Conservation (phyloP, 129 eudicot species). For the Escallonia rubra region DNA sequence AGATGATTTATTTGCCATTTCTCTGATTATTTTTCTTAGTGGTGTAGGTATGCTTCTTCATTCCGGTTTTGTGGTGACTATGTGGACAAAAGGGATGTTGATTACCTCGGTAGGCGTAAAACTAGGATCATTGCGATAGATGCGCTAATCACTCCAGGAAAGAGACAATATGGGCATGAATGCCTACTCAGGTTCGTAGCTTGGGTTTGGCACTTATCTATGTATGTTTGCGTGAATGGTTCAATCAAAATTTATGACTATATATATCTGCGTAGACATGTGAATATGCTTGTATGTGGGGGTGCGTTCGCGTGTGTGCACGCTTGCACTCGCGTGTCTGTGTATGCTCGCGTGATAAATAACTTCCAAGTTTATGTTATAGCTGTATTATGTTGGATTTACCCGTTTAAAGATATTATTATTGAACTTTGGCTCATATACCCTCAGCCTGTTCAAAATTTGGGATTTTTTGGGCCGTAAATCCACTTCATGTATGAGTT, state of each 20-base stretch:
- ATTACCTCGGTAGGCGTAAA: slow-evolving; percentile 61
- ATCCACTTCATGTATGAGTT: too few species aligned
- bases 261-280: slow-evolving; percentile 1
- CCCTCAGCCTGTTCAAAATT: too few species aligned
- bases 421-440: too few species aligned
- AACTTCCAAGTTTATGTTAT: too few species aligned
- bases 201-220: neutral
- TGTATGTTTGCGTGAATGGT: neutral
- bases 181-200: slow-evolving; percentile 47
- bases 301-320: too few species aligned
- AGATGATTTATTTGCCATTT: slow-evolving; percentile 1
- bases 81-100: slow-evolving; percentile 51
- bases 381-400: too few species aligned
- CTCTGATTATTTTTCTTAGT: slow-evolving; percentile 9
- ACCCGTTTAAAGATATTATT: too few species aligned
- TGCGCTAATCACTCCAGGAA: slow-evolving; percentile 70
- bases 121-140: slow-evolving; percentile 90
- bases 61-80: slow-evolving; percentile 72
- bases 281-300: neutral
- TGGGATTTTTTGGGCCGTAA: too few species aligned
- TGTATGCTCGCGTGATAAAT: too few species aligned
- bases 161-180: slow-evolving; percentile 51
- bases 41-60: slow-evolving; percentile 69
- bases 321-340: too few species aligned
- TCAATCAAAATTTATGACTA: neutral